These are phyloP conservation scores for Malus hybrid DNA, from an alignment of 331 rosid genomes.

Conservation along the genomic window DNA sequence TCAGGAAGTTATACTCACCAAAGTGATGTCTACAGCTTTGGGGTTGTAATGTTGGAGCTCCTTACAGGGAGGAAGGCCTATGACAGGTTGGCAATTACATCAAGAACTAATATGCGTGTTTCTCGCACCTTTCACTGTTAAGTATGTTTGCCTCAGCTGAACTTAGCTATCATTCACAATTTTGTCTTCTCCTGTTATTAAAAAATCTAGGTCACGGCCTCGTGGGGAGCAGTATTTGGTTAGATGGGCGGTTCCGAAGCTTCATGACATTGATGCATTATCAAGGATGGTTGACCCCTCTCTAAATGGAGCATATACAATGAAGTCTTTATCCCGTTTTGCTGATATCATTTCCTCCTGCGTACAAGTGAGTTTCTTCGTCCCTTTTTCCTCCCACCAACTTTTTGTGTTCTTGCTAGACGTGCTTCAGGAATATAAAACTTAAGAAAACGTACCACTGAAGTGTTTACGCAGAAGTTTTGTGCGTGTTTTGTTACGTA, in stretches of 20 bases:
- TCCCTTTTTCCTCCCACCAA: neutral
- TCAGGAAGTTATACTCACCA: slow-evolving; percentile 62
- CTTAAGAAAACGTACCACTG: neutral
- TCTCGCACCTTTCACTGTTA: neutral
- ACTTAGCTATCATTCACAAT: slow-evolving; percentile 9
- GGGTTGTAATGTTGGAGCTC: slow-evolving; percentile 80
- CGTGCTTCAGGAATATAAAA: neutral
- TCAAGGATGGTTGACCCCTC: slow-evolving; percentile 86
- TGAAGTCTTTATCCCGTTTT: slow-evolving; percentile 75
- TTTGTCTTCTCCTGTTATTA: neutral
- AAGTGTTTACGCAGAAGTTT: neutral
- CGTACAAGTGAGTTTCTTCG: slow-evolving; percentile 39
- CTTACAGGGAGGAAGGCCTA: slow-evolving; percentile 75
- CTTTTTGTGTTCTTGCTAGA: neutral
- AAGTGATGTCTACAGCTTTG: slow-evolving; percentile 81
- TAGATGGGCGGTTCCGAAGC: slow-evolving; percentile 84
- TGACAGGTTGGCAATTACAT: slow-evolving; percentile 51
- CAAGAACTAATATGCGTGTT: neutral
- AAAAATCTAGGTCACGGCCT: slow-evolving; percentile 46
- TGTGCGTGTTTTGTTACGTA: neutral
- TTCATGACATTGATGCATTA: slow-evolving; percentile 86
- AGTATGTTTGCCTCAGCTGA: neutral
- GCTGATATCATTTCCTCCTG: slow-evolving; percentile 80
- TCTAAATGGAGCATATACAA: slow-evolving; percentile 47
- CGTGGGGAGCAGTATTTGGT: slow-evolving; percentile 71